A percentile compares a stretch with the other conserved stretches of the same genome.
Evolutionary conservation across 257 asterid species (phyloP).

Genomic region (Salvia splendens): DNA sequence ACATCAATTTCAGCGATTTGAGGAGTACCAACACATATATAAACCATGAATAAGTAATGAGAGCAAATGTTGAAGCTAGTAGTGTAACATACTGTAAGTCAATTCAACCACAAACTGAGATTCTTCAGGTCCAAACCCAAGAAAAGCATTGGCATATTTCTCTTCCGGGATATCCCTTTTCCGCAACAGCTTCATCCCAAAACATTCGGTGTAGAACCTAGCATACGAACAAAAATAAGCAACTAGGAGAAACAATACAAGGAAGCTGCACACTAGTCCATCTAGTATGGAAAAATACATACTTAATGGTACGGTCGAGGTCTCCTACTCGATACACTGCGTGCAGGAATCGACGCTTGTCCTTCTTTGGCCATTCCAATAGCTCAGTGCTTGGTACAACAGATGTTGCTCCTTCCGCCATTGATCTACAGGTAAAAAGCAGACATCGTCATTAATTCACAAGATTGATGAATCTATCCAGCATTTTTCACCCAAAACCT

Average conservation of each 20-base stretch:
- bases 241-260: conserved; percentile 12
- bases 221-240: conserved; percentile 23
- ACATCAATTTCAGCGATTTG: background rate
- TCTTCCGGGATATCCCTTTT: conserved; percentile 90
- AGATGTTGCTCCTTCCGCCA: conserved; percentile 68
- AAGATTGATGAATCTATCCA: background rate
- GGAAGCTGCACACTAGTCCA: conserved; percentile 19
- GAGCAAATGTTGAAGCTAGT: background rate
- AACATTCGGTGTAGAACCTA: conserved; percentile 91
- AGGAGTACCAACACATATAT: background rate
- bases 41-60: conserved; percentile 11
- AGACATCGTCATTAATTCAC: background rate
- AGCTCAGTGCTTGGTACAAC: conserved; percentile 64
- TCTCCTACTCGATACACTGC: conserved; percentile 98
- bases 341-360: conserved; percentile 78
- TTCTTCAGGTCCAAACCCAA: conserved; percentile 97
- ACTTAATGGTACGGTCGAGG: conserved; percentile 96
- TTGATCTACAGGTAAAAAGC: conserved; percentile 39
- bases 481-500: background rate
- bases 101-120: conserved; percentile 87
- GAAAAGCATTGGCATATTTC: conserved; percentile 93
- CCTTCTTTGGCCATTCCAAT: conserved; percentile 91
- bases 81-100: conserved; percentile 78
- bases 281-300: conserved; percentile 28
- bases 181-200: conserved; percentile 95